Evolutionary conservation across 495 filamentous ascomycete species (phyloP).

Genomic region (Penicillium riverlandense): DNA sequence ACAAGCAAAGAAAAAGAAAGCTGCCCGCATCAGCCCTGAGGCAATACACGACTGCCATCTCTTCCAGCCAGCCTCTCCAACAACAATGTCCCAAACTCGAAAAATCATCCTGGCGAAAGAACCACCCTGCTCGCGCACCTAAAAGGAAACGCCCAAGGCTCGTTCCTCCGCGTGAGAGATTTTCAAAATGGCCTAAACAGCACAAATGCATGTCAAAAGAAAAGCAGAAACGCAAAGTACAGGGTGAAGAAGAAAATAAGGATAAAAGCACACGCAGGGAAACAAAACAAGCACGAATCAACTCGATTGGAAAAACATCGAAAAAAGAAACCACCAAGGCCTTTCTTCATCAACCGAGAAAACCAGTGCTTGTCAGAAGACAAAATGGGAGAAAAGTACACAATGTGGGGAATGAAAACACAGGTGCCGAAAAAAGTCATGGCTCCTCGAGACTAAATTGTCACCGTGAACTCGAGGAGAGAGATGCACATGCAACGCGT

Average conservation of each 20-base stretch:
- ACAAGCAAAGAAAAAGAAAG: slow-evolving; percentile 1
- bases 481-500: slow-evolving; percentile 17
- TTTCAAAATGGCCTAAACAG: too few relatives aligned
- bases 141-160: too few relatives aligned
- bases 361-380: too few relatives aligned
- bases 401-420: slow-evolving; percentile 6
- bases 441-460: slow-evolving; percentile 8
- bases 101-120: too few relatives aligned
- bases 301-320: slow-evolving; percentile 1
- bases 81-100: too few relatives aligned
- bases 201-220: neutral
- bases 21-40: neutral
- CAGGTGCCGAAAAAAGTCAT: slow-evolving; percentile 1
- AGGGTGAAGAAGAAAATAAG: slow-evolving; percentile 5
- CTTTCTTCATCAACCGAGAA: too few relatives aligned
- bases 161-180: too few relatives aligned
- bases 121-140: too few relatives aligned
- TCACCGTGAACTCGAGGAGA: neutral
- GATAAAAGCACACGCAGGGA: neutral
- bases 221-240: slow-evolving; percentile 9
- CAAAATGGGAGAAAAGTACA: slow-evolving; percentile 2
- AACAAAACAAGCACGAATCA: neutral
- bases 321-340: slow-evolving; percentile 12
- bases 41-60: neutral
- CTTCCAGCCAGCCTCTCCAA: too few relatives aligned